These are phyloP conservation scores for Xanthoconium stramineum DNA, from an alignment of 768 basidiomycete species.

Conservation along the genomic window DNA sequence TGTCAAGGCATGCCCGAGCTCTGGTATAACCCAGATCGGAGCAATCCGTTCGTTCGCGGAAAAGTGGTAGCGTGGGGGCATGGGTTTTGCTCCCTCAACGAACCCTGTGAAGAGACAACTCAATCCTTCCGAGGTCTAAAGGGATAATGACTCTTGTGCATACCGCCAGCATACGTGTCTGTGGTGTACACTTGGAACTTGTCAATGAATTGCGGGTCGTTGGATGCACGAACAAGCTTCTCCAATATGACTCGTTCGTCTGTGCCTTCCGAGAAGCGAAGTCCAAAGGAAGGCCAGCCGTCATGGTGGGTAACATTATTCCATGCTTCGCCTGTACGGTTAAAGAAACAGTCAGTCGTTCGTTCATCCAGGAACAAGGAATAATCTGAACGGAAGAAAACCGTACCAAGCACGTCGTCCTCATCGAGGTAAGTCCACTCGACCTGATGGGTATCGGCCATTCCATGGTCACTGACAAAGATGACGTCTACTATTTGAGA, in stretches of 20 bases:
- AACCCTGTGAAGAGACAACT: conserved; percentile 1
- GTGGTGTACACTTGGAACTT: conserved; percentile 62
- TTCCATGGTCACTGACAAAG: conserved; percentile 91
- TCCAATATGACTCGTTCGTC: conserved; percentile 58
- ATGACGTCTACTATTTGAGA: conserved; percentile 82
- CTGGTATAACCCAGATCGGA: conserved; percentile 81
- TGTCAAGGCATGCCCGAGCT: conserved; percentile 77
- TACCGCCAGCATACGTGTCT: conserved; percentile 23
- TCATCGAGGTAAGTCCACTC: conserved; percentile 75
- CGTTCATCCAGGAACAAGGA: neutral
- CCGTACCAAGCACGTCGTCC: conserved; percentile 26
- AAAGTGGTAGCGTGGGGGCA: conserved; percentile 83
- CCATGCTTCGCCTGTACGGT: conserved; percentile 23
- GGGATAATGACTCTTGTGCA: neutral
- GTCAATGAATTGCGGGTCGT: conserved; percentile 33
- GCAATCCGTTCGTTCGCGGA: conserved; percentile 72
- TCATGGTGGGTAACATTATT: conserved; percentile 54
- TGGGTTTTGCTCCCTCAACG: conserved; percentile 30
- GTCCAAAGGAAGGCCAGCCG: conserved; percentile 87
- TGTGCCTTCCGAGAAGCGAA: conserved; percentile 62
- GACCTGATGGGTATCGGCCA: conserved; percentile 82
- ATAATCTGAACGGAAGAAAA: neutral
- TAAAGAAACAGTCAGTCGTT: neutral
- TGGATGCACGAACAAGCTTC: conserved; percentile 50
- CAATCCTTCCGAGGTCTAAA: neutral